Conservation (phyloP, 2,329 filamentous ascomycete genomes). For the Aquanectria penicillioides region DNA sequence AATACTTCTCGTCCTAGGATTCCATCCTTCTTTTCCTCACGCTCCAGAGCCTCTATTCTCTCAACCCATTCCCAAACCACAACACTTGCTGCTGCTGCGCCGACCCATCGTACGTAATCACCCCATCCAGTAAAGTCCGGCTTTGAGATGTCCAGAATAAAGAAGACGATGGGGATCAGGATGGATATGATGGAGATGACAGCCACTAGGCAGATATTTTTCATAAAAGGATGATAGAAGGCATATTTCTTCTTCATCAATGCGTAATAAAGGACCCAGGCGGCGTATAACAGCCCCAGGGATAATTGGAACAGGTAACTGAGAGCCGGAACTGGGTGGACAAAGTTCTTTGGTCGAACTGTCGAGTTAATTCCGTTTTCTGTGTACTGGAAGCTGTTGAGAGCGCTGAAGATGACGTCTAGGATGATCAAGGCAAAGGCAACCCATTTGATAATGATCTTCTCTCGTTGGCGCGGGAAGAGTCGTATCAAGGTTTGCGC, state of each 20-base stretch:
- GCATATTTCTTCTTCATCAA: slow-evolving; percentile 92
- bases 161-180: slow-evolving; percentile 90
- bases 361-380: slow-evolving; percentile 61
- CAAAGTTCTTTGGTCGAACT: slow-evolving; percentile 78
- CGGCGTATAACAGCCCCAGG: slow-evolving; percentile 86
- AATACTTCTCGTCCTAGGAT: slow-evolving; percentile 92
- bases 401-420: slow-evolving; percentile 88
- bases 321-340: slow-evolving; percentile 88
- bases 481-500: slow-evolving; percentile 95
- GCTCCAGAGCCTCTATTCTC: slow-evolving; percentile 89
- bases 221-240: slow-evolving; percentile 91
- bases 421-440: slow-evolving; percentile 93
- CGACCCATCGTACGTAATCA: slow-evolving; percentile 96
- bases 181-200: slow-evolving; percentile 83
- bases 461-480: slow-evolving; percentile 96
- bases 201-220: slow-evolving; percentile 85
- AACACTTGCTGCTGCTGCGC: slow-evolving; percentile 92
- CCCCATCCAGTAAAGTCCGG: slow-evolving; percentile 91
- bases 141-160: slow-evolving; percentile 88
- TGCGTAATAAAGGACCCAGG: slow-evolving; percentile 93
- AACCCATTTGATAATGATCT: slow-evolving; percentile 98
- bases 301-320: slow-evolving; percentile 92
- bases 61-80: slow-evolving; percentile 99
- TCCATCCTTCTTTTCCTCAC: slow-evolving; percentile 93
- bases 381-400: slow-evolving; percentile 82